phyloP scores from a whole-genome alignment of 352 stramenopile genomes.

The Phytopythium cucurbitacearum region DNA sequence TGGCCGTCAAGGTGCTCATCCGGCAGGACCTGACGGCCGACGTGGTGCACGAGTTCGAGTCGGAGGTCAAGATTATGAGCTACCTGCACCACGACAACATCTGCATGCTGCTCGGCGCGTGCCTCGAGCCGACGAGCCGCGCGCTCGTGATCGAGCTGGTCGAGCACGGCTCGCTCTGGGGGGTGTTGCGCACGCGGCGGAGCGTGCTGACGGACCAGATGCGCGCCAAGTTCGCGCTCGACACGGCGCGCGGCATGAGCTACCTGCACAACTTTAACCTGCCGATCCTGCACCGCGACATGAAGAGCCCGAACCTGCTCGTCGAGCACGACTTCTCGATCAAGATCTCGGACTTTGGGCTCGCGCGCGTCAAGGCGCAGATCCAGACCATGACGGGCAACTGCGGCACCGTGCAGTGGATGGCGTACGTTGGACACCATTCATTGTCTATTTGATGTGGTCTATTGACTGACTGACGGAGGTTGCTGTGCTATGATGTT shows the following conservation, averaged over 20 bases:
- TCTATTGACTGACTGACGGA: neutral
- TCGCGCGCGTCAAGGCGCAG: conserved; percentile 89
- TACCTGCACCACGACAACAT: conserved; percentile 96
- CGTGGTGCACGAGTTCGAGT: conserved; percentile 73
- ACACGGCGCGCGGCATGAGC: conserved; percentile 84
- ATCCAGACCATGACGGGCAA: conserved; percentile 92
- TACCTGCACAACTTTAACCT: conserved; percentile 85
- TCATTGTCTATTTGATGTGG: too few relatives aligned
- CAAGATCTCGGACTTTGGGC: conserved; percentile 91
- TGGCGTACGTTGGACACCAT: conserved; percentile 71
- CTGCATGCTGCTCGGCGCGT: conserved; percentile 94
- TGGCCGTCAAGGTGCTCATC: conserved; percentile 78
- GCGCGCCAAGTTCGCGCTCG: conserved; percentile 53
- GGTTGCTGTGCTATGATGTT: neutral
- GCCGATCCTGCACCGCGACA: conserved; percentile 87
- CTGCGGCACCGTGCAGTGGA: conserved; percentile 86
- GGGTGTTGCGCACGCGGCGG: conserved; percentile 73
- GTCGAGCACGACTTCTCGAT: conserved; percentile 79
- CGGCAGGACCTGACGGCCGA: conserved; percentile 64
- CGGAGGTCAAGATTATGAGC: conserved; percentile 84
- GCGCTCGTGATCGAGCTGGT: conserved; percentile 96
- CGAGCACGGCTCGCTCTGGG: conserved; percentile 91
- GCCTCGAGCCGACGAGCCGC: conserved; percentile 88
- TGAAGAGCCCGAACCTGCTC: conserved; percentile 90
- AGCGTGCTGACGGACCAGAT: conserved; percentile 35